Percentiles rank a stretch among this genome's conserved stretches.
Evolutionary conservation across 352 stramenopile genomes (phyloP).

Genomic region (Globisporangium nodosum): DNA sequence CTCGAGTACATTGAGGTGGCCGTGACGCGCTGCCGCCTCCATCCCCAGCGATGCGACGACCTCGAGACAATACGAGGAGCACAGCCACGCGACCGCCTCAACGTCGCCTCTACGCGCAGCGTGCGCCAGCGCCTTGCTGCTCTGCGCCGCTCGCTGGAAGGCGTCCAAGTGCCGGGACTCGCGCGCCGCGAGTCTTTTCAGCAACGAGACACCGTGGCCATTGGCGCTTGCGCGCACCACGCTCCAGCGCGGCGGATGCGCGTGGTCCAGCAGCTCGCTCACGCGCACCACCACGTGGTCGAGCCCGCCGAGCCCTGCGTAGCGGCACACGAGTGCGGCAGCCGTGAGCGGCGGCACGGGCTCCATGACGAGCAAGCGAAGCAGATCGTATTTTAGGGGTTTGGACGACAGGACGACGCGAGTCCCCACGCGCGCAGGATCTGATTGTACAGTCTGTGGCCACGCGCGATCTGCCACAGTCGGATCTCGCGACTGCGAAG

Average conservation of each 20-base stretch:
- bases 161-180: constrained; percentile 1
- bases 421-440: background rate
- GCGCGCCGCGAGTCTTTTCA: background rate
- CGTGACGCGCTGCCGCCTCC: constrained; percentile 2
- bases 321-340: constrained; percentile 6
- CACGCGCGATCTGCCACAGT: background rate
- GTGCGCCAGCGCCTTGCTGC: constrained; percentile 7
- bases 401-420: background rate
- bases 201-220: constrained; percentile 1
- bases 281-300: constrained; percentile 5
- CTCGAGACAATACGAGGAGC: constrained; percentile 2
- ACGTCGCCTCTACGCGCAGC: background rate
- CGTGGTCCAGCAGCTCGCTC: constrained; percentile 3
- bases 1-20: background rate
- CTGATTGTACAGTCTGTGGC: background rate
- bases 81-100: constrained; percentile 3
- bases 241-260: constrained; percentile 1
- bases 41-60: constrained; percentile 3
- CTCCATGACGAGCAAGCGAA: background rate
- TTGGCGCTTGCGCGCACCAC: constrained; percentile 3
- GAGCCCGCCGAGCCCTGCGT: background rate
- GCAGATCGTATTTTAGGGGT: too few species aligned
- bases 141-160: constrained; percentile 1
- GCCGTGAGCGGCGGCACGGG: background rate
- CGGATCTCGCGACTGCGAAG: background rate